A percentile compares a stretch with the other conserved stretches of the same genome.
phyloP scores from a whole-genome alignment of 176 grass and related monocot genomes.

The Neostapfia colusana region DNA sequence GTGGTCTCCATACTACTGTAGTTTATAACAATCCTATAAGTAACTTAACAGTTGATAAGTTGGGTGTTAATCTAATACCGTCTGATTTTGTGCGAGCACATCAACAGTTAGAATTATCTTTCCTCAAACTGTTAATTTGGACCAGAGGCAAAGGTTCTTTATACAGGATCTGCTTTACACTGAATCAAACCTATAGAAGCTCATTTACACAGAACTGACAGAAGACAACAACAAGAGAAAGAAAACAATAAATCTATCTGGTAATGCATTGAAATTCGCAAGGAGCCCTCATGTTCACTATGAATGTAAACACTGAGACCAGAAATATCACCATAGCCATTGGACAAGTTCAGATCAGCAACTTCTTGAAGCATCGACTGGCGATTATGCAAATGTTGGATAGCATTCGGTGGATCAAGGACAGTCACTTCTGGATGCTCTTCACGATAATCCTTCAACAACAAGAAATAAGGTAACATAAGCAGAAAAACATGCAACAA shows the following conservation, averaged over 20 bases:
- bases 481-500: not conserved
- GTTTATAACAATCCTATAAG: not conserved
- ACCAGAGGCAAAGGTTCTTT: not conserved
- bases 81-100: not conserved
- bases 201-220: not conserved
- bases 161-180: not conserved
- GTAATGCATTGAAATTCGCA: too few species aligned
- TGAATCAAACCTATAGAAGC: not conserved
- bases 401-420: conserved; percentile 78
- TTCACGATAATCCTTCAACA: conserved; percentile 67
- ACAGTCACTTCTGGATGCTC: conserved; percentile 83
- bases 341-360: conserved; percentile 68
- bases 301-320: not conserved
- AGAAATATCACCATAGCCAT: conserved; percentile 59
- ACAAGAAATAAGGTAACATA: conserved; percentile 19
- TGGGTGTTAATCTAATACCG: not conserved
- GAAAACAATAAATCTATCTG: not conserved
- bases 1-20: not conserved
- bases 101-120: not conserved
- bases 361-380: conserved; percentile 91
- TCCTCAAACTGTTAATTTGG: not conserved
- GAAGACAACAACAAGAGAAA: not conserved
- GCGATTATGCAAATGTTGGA: conserved; percentile 69
- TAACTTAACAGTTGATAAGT: not conserved
- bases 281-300: not conserved